Conservation (phyloP, 1,284 basidiomycete species). For the Pterulicium gracile region DNA sequence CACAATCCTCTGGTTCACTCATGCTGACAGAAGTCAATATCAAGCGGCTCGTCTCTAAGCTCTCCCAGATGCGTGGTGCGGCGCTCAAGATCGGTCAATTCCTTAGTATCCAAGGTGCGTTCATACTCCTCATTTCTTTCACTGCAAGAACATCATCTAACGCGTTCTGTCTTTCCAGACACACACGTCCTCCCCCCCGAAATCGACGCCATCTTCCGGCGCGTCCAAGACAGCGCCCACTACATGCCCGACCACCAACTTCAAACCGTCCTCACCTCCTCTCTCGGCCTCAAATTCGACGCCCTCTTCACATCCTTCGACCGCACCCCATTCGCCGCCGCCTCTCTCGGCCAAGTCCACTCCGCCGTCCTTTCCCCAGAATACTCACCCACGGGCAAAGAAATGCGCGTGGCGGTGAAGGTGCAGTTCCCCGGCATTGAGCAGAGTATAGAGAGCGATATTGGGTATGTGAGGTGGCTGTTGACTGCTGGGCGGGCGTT, state of each 20-base stretch:
- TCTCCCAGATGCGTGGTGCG: constrained; percentile 92
- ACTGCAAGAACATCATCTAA: too few species aligned
- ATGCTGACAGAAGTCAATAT: constrained; percentile 89
- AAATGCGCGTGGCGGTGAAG: constrained; percentile 79
- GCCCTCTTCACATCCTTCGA: constrained; percentile 70
- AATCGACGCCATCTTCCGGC: constrained; percentile 79
- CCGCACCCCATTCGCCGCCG: constrained; percentile 87
- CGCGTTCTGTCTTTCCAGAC: constrained; percentile 33
- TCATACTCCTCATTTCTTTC: background rate
- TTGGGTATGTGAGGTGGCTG: constrained; percentile 80
- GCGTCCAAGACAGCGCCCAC: constrained; percentile 92
- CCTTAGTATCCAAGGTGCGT: constrained; percentile 87
- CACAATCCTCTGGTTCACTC: constrained; percentile 33
- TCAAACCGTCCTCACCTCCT: constrained; percentile 69
- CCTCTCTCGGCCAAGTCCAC: constrained; percentile 97
- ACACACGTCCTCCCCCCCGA: constrained; percentile 84
- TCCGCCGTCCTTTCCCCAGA: constrained; percentile 49
- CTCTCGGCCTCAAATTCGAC: constrained; percentile 75
- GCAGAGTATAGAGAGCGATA: constrained; percentile 79
- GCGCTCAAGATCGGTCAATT: constrained; percentile 97
- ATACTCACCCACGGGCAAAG: constrained; percentile 37
- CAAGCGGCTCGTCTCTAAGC: constrained; percentile 81
- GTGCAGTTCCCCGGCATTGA: constrained; percentile 93
- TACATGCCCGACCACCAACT: constrained; percentile 99
- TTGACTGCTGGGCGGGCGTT: constrained; percentile 73